Evolutionary conservation across 116 monocot genomes (phyloP).

Genomic region (Papilionanthe hybrid): DNA sequence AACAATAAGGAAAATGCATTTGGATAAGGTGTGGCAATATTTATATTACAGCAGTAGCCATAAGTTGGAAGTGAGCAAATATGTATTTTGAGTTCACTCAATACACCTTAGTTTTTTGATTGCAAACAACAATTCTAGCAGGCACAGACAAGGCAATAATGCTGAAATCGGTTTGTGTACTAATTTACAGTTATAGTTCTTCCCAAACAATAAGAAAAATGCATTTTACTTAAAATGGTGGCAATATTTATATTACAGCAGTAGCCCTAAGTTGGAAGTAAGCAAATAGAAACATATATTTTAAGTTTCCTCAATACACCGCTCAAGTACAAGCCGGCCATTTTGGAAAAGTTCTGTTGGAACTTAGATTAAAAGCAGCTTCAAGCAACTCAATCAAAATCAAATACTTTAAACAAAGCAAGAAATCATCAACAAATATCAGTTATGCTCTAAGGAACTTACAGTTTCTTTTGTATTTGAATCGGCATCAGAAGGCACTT

Average conservation of each 20-base stretch:
- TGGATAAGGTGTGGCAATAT: too few relatives aligned
- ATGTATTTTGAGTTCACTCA: neutral
- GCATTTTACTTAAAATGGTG: too few relatives aligned
- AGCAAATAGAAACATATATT: neutral
- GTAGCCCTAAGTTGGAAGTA: neutral
- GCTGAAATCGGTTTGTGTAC: too few relatives aligned
- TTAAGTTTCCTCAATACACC: neutral
- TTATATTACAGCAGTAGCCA: too few relatives aligned
- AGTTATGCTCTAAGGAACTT: neutral
- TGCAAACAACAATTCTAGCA: too few relatives aligned
- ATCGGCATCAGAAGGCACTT: neutral
- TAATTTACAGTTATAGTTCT: too few relatives aligned
- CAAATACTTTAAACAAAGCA: neutral
- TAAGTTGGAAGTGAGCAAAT: neutral
- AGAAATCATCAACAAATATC: neutral
- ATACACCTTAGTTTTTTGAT: neutral
- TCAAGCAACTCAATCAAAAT: neutral
- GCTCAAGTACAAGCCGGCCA: neutral
- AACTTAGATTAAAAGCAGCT: neutral
- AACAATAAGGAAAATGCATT: too few relatives aligned
- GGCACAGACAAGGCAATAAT: too few relatives aligned
- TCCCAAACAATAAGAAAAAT: too few relatives aligned
- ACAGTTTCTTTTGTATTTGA: neutral
- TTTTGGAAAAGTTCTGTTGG: neutral
- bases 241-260: too few relatives aligned